A percentile compares a stretch with the other conserved stretches of the same genome.
phyloP scores from a whole-genome alignment of 192 early-diverging fungal species.

The Mortierella hygrophila region DNA sequence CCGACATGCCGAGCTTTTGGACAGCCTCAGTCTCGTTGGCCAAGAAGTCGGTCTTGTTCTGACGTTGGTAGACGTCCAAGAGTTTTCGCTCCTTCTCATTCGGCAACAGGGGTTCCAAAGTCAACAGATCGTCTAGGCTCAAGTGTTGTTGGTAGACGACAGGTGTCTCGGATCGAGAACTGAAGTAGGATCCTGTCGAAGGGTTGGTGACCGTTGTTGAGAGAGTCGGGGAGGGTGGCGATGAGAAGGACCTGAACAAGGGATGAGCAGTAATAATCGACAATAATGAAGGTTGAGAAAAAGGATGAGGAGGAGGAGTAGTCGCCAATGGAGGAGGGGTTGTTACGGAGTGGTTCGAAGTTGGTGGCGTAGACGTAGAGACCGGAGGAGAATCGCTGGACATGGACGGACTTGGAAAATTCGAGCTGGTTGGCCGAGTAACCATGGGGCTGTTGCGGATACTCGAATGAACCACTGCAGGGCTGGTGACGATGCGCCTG shows the following conservation, averaged over 20 bases:
- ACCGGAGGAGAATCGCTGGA: background rate
- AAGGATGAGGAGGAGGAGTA: background rate
- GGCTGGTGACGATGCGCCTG: background rate
- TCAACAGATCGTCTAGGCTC: slow-evolving; percentile 39
- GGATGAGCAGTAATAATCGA: slow-evolving; percentile 27
- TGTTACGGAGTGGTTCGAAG: background rate
- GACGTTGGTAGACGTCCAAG: slow-evolving; percentile 30
- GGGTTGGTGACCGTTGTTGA: background rate
- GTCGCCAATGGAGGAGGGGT: background rate
- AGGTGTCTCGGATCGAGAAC: slow-evolving; percentile 38
- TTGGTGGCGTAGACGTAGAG: background rate
- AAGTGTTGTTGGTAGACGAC: slow-evolving; percentile 37
- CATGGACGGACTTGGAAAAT: slow-evolving; percentile 16
- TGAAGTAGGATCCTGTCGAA: background rate
- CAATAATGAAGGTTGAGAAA: background rate
- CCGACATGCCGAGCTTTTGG: slow-evolving; percentile 40
- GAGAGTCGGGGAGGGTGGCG: background rate
- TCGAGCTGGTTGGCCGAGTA: slow-evolving; percentile 14
- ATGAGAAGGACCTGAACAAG: slow-evolving; percentile 27
- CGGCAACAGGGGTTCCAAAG: slow-evolving; percentile 38
- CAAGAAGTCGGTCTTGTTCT: slow-evolving; percentile 32
- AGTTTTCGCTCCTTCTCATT: slow-evolving; percentile 36
- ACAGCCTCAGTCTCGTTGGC: slow-evolving; percentile 27
- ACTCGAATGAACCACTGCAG: background rate
- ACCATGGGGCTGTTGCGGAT: background rate